Conservation (phyloP, 2,329 filamentous ascomycete species). For the Zelopaecilomyces penicillatus region DNA sequence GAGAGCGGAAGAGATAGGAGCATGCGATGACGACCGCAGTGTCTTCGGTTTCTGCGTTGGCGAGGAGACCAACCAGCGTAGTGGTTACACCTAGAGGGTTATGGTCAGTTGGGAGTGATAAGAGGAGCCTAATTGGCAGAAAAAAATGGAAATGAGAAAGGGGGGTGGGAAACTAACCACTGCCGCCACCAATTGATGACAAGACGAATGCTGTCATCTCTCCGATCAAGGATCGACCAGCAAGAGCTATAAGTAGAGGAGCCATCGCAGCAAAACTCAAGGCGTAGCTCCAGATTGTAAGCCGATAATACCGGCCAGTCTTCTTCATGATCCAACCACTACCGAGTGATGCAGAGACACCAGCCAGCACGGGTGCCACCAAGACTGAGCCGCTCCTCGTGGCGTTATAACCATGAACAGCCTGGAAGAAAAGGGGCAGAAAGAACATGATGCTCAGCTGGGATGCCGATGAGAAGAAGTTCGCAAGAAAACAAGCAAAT, state of each 20-base stretch:
- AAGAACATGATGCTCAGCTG: constrained; percentile 56
- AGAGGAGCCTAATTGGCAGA: neutral
- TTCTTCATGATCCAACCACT: constrained; percentile 60
- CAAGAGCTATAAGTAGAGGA: constrained; percentile 8
- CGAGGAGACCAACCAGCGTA: constrained; percentile 62
- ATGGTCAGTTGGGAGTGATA: neutral
- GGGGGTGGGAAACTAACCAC: constrained; percentile 19
- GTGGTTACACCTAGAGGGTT: constrained; percentile 52
- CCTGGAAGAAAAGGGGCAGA: constrained; percentile 72
- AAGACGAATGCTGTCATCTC: constrained; percentile 47
- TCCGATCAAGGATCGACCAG: constrained; percentile 3
- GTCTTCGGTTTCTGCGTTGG: constrained; percentile 58
- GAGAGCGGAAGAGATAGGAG: constrained; percentile 70
- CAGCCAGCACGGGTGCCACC: constrained; percentile 55
- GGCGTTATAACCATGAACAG: constrained; percentile 55
- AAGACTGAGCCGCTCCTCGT: constrained; percentile 57
- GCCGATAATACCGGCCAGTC: constrained; percentile 63
- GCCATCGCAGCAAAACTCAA: constrained; percentile 46
- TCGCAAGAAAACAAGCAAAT: constrained; percentile 59
- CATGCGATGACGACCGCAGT: constrained; percentile 70
- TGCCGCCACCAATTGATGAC: constrained; percentile 31
- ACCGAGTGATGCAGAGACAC: constrained; percentile 56
- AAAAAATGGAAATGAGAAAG: neutral
- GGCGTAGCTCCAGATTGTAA: constrained; percentile 52
- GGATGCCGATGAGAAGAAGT: constrained; percentile 62